Conservation (phyloP, 75 land plant species). For the Ceratopteris richardii region DNA sequence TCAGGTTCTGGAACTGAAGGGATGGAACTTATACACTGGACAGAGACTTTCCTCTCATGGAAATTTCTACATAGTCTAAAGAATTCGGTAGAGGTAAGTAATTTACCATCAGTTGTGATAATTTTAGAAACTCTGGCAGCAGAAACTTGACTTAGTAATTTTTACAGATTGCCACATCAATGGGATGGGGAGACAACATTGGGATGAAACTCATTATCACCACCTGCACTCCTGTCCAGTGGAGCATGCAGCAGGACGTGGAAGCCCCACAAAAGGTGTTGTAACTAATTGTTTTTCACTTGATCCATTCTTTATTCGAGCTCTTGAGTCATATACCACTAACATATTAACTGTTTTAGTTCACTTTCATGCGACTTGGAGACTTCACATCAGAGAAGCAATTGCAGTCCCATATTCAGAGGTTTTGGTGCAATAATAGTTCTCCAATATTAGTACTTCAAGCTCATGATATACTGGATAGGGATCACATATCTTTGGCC, state of each 20-base stretch:
- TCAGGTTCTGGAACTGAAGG: neutral
- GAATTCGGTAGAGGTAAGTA: neutral
- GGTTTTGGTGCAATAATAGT: conserved; percentile 7
- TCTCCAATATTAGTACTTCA: conserved; percentile 10
- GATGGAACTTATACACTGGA: neutral
- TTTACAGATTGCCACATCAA: neutral
- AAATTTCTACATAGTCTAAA: neutral
- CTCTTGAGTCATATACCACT: no score
- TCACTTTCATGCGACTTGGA: conserved; percentile 14
- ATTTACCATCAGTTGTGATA: neutral
- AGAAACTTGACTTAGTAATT: no score
- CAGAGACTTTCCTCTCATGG: neutral
- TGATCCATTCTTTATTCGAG: no score
- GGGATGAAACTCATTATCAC: conserved; percentile 2
- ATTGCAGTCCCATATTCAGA: conserved; percentile 17
- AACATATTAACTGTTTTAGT: conserved; percentile 6
- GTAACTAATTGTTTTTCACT: neutral
- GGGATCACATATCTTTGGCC: conserved; percentile 16
- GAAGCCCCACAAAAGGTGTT: neutral
- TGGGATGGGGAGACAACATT: neutral
- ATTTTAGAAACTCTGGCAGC: no score
- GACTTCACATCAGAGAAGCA: conserved; percentile 24
- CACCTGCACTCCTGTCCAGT: conserved; percentile 1
- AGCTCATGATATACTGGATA: conserved; percentile 17
- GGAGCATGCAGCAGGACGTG: conserved; percentile 2